These are phyloP conservation scores for Kokia cookei DNA, from an alignment of 441 rosid species.

Conservation along the genomic window DNA sequence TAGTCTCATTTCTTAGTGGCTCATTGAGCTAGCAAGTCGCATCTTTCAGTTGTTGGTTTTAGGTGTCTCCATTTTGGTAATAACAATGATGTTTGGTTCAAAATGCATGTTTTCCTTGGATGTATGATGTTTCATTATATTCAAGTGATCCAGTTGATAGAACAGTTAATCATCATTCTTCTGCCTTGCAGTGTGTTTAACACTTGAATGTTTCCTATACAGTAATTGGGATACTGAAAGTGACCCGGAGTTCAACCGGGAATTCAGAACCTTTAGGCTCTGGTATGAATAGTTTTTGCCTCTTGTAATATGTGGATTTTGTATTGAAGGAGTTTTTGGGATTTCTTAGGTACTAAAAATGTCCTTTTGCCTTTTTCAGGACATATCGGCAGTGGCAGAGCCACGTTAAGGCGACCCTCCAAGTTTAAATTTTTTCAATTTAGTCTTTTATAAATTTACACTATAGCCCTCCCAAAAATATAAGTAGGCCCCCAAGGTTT, in stretches of 20 bases:
- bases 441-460: too few relatives aligned
- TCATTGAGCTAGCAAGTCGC: background rate
- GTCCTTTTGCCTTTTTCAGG: conserved; percentile 36
- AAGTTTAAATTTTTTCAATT: too few relatives aligned
- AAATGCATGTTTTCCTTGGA: conserved; percentile 3
- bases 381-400: conserved; percentile 43
- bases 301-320: background rate
- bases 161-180: conserved; percentile 27
- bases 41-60: background rate
- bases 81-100: background rate
- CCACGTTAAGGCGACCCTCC: too few relatives aligned
- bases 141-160: conserved; percentile 68
- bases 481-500: conserved; percentile 35
- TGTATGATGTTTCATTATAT: conserved; percentile 61
- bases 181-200: conserved; percentile 12
- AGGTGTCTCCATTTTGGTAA: background rate
- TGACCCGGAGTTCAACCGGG: conserved; percentile 82
- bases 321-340: too few relatives aligned
- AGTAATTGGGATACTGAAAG: conserved; percentile 97
- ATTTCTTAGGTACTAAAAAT: too few relatives aligned
- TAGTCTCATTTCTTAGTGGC: background rate
- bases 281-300: conserved; percentile 38
- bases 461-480: too few relatives aligned
- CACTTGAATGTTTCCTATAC: conserved; percentile 18
- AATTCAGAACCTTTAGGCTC: conserved; percentile 91